Evolutionary conservation across 768 basidiomycete species (phyloP).

Genomic region (Rhodotorula graminis): DNA sequence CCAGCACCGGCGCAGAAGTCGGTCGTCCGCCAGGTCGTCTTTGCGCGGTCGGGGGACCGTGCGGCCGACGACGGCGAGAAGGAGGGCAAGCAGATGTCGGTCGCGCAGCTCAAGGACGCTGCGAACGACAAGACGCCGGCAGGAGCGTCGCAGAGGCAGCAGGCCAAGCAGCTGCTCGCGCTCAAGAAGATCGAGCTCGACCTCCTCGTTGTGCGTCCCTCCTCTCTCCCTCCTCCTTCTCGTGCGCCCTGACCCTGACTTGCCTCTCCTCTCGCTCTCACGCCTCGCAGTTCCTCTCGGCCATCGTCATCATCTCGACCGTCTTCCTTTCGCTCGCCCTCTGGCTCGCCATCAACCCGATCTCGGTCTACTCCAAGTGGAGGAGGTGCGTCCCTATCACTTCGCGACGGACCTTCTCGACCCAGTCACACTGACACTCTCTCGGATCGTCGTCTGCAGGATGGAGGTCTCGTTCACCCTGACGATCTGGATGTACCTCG

Average conservation of each 20-base stretch:
- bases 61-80: background rate
- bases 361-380: background rate
- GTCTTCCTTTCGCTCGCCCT: background rate
- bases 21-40: slow-evolving; percentile 7
- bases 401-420: background rate
- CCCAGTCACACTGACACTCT: too few relatives aligned
- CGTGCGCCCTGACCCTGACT: background rate
- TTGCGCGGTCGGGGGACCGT: background rate
- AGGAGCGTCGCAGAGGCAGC: background rate
- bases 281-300: background rate
- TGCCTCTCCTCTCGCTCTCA: background rate
- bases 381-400: background rate
- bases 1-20: background rate
- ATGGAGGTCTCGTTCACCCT: slow-evolving; percentile 13
- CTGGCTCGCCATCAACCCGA: slow-evolving; percentile 5
- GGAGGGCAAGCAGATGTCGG: background rate
- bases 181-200: slow-evolving; percentile 12
- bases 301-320: background rate
- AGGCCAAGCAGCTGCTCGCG: slow-evolving; percentile 15
- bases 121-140: background rate
- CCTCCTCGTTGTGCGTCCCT: slow-evolving; percentile 2
- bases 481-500: slow-evolving; percentile 17
- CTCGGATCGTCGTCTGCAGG: background rate
- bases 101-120: slow-evolving; percentile 2
- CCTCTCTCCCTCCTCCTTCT: background rate